Evolutionary conservation across 2,329 filamentous ascomycete genomes (phyloP), one percentile per base, ranked within the genome.

Genomic region (Fusarium sp.): DNA sequence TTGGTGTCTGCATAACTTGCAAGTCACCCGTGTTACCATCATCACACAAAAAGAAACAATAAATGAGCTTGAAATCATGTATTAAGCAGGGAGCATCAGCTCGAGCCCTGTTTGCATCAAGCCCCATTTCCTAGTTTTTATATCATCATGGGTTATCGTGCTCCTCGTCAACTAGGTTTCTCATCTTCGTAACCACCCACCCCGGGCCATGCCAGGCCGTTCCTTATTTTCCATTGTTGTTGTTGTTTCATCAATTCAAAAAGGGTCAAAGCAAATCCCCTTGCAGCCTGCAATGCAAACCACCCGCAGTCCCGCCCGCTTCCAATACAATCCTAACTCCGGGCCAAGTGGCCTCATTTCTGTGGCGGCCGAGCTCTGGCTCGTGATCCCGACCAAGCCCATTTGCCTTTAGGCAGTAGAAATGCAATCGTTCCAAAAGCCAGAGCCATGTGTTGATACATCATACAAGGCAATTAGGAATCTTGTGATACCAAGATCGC

Each of bases 361-460:
- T 60, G 57, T 61, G 58, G 63, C 63, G 59, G 67, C 63, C 70
- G 74, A 64, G 65, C 61, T 62, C 64, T 56, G 34, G 40, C 67
- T 66, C 71, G 22, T 45, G 67, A 70, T 70, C 70, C 54, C 69
- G 66, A 71, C 60, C 54, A 71, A 75, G 64, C 66, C 58, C 54
- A 63, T 66, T 58, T 64, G 64, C 63, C 60, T 24, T 27, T 35
- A 66, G 67, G 68, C 68, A 67, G 66, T 56, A 69, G 58, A 78
- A 78, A 76, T 70, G 57, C 72, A 66, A 72, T 70, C 57, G 59
- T 72, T 66, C 58, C 52, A 74, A 72, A 73, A 73, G 60, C 67
- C 62, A 60, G 65, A 78, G 69, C 67, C 62, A 76, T 75, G 75
- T 82, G 75, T 82, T 52, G 76, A 76, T 82, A 81, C 79, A 81